Percentiles rank a stretch among this genome's conserved stretches.
phyloP scores from a whole-genome alignment of 371 early-diverging fungal genomes.

The Actinomortierella ambigua region DNA sequence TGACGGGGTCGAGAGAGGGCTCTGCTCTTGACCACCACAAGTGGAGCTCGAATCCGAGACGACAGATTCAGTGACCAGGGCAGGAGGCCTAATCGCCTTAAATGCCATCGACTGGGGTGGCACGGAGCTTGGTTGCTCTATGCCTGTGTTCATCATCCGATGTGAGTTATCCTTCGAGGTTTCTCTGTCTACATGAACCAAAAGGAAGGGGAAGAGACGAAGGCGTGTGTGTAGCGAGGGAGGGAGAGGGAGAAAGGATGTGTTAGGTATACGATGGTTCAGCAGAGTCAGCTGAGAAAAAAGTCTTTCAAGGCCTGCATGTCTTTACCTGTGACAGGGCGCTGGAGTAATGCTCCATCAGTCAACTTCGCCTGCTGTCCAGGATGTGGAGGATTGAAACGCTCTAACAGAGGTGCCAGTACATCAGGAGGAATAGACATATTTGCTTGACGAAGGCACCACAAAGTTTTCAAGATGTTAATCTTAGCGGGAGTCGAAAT shows the following conservation, averaged over 20 bases:
- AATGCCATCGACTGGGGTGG: too few relatives aligned
- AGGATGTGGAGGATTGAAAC: constrained; percentile 3
- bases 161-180: too few relatives aligned
- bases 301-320: background rate
- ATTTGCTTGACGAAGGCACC: constrained; percentile 37
- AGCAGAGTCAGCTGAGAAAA: background rate
- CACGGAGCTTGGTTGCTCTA: too few relatives aligned
- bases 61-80: too few relatives aligned
- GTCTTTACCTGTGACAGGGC: background rate
- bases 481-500: constrained; percentile 42
- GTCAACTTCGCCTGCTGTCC: background rate
- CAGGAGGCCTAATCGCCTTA: too few relatives aligned
- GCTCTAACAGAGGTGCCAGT: constrained; percentile 7
- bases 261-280: background rate
- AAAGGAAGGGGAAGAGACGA: too few relatives aligned
- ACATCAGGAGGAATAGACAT: constrained; percentile 15
- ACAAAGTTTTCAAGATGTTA: constrained; percentile 39
- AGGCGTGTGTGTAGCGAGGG: too few relatives aligned
- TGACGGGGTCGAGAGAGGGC: constrained; percentile 20
- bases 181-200: too few relatives aligned
- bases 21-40: constrained; percentile 5
- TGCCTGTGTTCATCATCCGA: too few relatives aligned
- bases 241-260: too few relatives aligned
- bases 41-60: too few relatives aligned
- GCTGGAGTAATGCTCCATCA: background rate